Conservation (phyloP, 2,329 filamentous ascomycete species). For the Diaporthe citrichinensis region DNA sequence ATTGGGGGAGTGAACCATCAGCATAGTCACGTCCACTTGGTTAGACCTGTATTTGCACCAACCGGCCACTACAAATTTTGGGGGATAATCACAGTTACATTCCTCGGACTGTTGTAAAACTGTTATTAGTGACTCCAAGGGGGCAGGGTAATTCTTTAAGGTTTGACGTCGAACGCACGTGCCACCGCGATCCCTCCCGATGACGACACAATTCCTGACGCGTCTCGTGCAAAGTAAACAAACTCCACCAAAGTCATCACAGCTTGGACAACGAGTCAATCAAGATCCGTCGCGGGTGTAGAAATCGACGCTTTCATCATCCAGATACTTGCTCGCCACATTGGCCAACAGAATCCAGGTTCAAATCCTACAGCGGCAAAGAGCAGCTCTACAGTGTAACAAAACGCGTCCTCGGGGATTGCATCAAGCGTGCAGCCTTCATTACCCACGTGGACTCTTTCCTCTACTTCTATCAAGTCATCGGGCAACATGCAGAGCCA, state of each 20-base stretch:
- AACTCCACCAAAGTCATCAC: neutral
- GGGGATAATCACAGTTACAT: neutral
- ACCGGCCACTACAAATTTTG: too few species aligned
- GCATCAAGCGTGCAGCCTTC: neutral
- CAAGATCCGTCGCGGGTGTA: neutral
- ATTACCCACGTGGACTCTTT: neutral
- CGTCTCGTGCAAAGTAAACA: conserved; percentile 16
- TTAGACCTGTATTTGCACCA: too few species aligned
- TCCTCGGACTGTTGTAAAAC: neutral
- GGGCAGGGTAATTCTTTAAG: neutral
- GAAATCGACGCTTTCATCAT: neutral
- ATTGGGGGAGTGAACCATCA: neutral
- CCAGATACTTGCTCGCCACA: neutral
- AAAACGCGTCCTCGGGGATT: neutral
- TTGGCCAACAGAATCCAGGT: neutral
- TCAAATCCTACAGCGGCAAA: neutral
- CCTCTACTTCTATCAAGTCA: neutral
- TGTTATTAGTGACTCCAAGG: neutral
- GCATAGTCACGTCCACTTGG: neutral
- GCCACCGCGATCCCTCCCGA: conserved; percentile 16
- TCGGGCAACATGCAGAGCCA: conserved; percentile 1
- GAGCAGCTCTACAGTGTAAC: too few species aligned
- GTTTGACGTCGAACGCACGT: conserved; percentile 5
- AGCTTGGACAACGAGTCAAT: neutral
- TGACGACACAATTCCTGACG: neutral